Evolutionary conservation across 768 basidiomycete species (phyloP).

Genomic region (Kwoniella dendrophila): DNA sequence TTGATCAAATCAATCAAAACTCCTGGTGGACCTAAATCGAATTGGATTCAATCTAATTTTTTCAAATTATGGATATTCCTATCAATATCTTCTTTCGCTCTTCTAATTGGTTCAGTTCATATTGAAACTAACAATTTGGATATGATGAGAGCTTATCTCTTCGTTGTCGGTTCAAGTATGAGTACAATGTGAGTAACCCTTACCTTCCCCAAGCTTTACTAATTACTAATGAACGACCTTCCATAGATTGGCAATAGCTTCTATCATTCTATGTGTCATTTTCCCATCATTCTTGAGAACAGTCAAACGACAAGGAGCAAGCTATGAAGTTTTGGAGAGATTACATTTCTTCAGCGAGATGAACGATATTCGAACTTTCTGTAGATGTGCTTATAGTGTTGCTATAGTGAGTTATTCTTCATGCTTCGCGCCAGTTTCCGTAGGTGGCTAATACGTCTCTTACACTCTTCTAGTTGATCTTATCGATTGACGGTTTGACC

Average conservation of each 20-base stretch:
- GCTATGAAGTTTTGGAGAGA: constrained; percentile 38
- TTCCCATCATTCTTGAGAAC: constrained; percentile 36
- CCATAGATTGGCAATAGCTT: constrained; percentile 31
- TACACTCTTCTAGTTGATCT: constrained; percentile 11
- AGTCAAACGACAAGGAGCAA: constrained; percentile 31
- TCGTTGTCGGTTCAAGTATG: constrained; percentile 30
- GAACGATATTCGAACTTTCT: constrained; percentile 35
- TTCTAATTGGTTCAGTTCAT: constrained; percentile 27
- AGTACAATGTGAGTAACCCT: constrained; percentile 29
- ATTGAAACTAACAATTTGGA: constrained; percentile 43
- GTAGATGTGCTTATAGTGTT: constrained; percentile 30
- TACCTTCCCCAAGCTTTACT: not conserved
- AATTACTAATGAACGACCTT: too few species aligned
- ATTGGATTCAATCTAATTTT: constrained; percentile 33
- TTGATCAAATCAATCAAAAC: constrained; percentile 37
- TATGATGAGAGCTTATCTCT: constrained; percentile 39
- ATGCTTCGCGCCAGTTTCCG: not conserved
- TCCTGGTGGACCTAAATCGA: constrained; percentile 23
- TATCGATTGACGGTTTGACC: constrained; percentile 33
- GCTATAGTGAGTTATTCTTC: constrained; percentile 28
- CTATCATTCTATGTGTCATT: constrained; percentile 25
- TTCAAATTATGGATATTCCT: constrained; percentile 40
- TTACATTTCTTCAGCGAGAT: constrained; percentile 42
- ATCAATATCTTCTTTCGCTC: constrained; percentile 14
- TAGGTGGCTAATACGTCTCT: not conserved